Evolutionary conservation across 306 rosid species (phyloP).

Genomic region (Vicia sativa): DNA sequence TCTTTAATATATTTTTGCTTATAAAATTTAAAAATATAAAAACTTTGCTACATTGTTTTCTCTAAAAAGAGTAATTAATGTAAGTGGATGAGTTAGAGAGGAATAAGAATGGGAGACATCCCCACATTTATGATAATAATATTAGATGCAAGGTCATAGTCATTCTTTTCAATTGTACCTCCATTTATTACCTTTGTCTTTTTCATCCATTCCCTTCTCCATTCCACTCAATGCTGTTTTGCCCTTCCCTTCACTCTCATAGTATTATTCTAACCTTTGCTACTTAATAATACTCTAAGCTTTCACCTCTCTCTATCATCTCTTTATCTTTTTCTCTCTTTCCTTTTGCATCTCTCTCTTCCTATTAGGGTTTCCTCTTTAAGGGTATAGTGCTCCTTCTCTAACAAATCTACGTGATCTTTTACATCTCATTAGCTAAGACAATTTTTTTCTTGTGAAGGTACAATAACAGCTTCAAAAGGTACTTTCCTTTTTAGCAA

Average conservation of each 20-base stretch:
- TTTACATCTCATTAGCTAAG: slow-evolving; percentile 50
- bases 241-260: slow-evolving; percentile 41
- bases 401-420: slow-evolving; percentile 39
- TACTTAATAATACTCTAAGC: slow-evolving; percentile 45
- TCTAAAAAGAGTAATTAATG: background rate
- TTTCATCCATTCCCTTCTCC: slow-evolving; percentile 86
- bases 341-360: slow-evolving; percentile 28
- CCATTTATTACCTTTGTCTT: slow-evolving; percentile 93
- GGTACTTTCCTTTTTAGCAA: slow-evolving; percentile 53
- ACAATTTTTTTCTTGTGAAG: slow-evolving; percentile 43
- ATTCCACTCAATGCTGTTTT: slow-evolving; percentile 72
- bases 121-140: slow-evolving; percentile 63
- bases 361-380: slow-evolving; percentile 68
- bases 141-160: slow-evolving; percentile 88
- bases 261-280: slow-evolving; percentile 41
- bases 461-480: slow-evolving; percentile 50
- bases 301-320: slow-evolving; percentile 26
- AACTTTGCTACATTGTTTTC: background rate
- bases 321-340: slow-evolving; percentile 33
- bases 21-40: too few species aligned
- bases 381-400: slow-evolving; percentile 33
- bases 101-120: slow-evolving; percentile 60
- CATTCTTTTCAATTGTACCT: slow-evolving; percentile 85
- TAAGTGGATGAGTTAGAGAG: slow-evolving; percentile 39
- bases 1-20: too few species aligned